phyloP scores from a whole-genome alignment of 768 basidiomycete species.

The Lyophyllum decastes region DNA sequence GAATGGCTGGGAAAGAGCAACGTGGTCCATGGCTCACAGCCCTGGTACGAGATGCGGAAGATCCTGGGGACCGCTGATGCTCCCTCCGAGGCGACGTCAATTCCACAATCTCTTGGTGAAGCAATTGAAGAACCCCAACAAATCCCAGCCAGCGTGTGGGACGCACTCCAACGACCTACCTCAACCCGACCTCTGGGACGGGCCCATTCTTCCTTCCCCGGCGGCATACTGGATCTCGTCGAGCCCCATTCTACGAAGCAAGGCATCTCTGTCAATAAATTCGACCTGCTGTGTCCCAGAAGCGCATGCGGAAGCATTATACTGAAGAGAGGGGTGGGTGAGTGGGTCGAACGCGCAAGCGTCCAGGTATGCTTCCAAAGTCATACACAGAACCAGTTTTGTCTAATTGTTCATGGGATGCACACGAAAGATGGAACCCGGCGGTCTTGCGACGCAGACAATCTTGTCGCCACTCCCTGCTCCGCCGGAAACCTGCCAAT shows the following conservation, averaged over 20 bases:
- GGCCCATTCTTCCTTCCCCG: slow-evolving; percentile 45
- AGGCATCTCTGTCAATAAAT: slow-evolving; percentile 49
- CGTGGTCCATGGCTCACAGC: slow-evolving; percentile 57
- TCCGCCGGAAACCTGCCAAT: slow-evolving; percentile 55
- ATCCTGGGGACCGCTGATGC: slow-evolving; percentile 19
- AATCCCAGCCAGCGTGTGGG: slow-evolving; percentile 49
- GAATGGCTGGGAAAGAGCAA: slow-evolving; percentile 54
- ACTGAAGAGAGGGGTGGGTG: slow-evolving; percentile 59
- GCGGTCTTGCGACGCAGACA: slow-evolving; percentile 36
- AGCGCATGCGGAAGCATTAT: slow-evolving; percentile 73
- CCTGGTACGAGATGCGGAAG: slow-evolving; percentile 67
- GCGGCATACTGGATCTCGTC: slow-evolving; percentile 44
- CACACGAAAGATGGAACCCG: slow-evolving; percentile 56
- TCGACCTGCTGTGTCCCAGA: slow-evolving; percentile 70
- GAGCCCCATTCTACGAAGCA: slow-evolving; percentile 15
- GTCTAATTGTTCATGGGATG: neutral
- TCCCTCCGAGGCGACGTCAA: slow-evolving; percentile 4
- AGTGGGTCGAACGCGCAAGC: slow-evolving; percentile 55
- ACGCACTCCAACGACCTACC: slow-evolving; percentile 49
- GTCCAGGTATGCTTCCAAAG: slow-evolving; percentile 45
- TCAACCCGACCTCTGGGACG: slow-evolving; percentile 32
- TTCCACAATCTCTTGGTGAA: slow-evolving; percentile 12
- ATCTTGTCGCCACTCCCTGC: slow-evolving; percentile 55
- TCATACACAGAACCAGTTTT: neutral
- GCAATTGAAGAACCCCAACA: slow-evolving; percentile 7